phyloP scores from a whole-genome alignment of 306 rosid genomes.

The Mucuna pruriens region DNA sequence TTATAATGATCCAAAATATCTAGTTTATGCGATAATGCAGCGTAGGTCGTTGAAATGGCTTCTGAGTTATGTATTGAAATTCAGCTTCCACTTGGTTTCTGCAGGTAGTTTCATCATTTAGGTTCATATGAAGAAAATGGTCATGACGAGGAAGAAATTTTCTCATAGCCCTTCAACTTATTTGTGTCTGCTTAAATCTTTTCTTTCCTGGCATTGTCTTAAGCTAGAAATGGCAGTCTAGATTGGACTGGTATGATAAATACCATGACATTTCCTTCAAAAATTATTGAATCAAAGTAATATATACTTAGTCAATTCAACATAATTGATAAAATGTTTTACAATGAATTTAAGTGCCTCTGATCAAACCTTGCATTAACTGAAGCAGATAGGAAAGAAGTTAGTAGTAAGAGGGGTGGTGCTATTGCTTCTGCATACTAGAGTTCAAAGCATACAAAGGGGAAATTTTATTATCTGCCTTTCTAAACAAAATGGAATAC shows the following conservation, averaged over 20 bases:
- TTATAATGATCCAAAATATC: constrained; percentile 14
- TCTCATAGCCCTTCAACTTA: not conserved
- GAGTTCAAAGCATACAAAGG: not conserved
- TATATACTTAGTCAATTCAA: not conserved
- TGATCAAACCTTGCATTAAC: not conserved
- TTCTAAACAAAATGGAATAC: constrained; percentile 4
- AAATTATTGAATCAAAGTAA: not conserved
- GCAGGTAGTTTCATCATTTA: constrained; percentile 84
- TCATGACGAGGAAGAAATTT: not conserved
- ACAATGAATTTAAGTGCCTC: constrained; percentile 14
- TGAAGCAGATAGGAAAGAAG: not conserved
- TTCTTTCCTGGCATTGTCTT: not conserved
- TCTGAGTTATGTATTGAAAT: constrained; percentile 22
- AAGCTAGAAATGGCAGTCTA: constrained; percentile 14
- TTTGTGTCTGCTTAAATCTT: not conserved
- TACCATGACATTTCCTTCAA: not conserved
- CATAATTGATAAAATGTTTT: not conserved
- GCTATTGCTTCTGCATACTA: not conserved
- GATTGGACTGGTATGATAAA: not conserved
- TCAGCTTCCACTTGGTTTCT: constrained; percentile 39
- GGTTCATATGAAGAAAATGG: constrained; percentile 55
- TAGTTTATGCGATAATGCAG: not conserved
- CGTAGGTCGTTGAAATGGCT: not conserved
- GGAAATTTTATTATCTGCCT: not conserved
- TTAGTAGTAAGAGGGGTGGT: not conserved